Conservation (phyloP, 129 eudicot species). For the Silybum marianum region DNA sequence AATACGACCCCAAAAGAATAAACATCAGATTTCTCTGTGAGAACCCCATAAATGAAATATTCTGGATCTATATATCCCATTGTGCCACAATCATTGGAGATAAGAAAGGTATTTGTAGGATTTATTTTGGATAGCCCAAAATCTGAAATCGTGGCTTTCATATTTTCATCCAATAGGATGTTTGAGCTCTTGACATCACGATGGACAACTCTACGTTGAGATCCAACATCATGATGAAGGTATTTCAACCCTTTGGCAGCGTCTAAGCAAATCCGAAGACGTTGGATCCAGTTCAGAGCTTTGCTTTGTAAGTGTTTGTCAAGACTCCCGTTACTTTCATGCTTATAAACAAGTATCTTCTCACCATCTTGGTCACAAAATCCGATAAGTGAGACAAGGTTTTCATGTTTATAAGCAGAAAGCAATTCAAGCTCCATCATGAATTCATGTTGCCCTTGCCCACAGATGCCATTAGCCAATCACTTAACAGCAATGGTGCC, state of each 20-base stretch:
- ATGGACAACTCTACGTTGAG: background rate
- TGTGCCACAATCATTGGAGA: slow-evolving; percentile 20
- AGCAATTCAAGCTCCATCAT: slow-evolving; percentile 24
- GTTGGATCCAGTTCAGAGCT: background rate
- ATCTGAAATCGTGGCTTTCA: background rate
- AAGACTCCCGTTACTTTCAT: background rate
- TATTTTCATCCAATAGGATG: background rate
- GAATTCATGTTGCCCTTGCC: slow-evolving; percentile 21
- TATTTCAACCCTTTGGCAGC: background rate
- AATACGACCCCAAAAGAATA: slow-evolving; percentile 18
- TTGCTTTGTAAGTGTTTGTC: background rate
- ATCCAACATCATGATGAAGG: background rate
- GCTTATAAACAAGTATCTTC: slow-evolving; percentile 1
- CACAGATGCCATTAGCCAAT: background rate
- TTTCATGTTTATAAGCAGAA: slow-evolving; percentile 15
- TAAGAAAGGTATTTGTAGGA: slow-evolving; percentile 8
- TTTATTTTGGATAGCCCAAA: background rate
- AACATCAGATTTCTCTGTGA: slow-evolving; percentile 17
- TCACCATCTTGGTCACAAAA: slow-evolving; percentile 3
- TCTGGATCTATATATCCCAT: slow-evolving; percentile 23
- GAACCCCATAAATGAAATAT: background rate
- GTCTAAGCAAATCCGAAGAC: background rate
- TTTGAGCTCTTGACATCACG: background rate
- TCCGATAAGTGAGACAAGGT: slow-evolving; percentile 24
- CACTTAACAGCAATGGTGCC: slow-evolving; percentile 10